Conservation (phyloP, 441 rosid genomes). For the Populus hybrid region DNA sequence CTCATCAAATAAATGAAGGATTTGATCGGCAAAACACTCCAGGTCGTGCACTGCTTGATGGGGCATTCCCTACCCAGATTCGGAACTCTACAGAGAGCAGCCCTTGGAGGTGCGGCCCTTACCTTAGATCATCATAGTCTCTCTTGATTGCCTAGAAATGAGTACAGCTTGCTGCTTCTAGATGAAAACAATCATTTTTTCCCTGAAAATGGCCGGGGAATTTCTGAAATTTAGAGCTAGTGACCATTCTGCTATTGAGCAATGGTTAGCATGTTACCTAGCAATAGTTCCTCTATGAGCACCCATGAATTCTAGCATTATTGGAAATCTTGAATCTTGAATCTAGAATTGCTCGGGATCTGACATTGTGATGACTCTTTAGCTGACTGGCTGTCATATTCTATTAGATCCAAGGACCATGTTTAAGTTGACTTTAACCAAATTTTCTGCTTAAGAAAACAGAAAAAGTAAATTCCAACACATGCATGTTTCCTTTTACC, state of each 20-base stretch:
- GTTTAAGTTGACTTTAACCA: neutral
- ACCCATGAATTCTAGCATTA: neutral
- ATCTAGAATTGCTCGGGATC: neutral
- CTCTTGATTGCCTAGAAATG: constrained; percentile 13
- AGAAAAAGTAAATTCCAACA: neutral
- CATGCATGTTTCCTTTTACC: neutral
- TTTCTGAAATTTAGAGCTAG: neutral
- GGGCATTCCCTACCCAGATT: constrained; percentile 62
- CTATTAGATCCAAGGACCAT: neutral
- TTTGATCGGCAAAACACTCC: constrained; percentile 59
- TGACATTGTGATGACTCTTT: neutral
- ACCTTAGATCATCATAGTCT: constrained; percentile 12
- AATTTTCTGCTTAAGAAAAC: neutral
- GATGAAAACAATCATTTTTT: neutral
- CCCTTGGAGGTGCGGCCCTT: constrained; percentile 72
- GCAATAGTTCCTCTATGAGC: neutral
- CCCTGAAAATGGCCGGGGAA: too few species aligned
- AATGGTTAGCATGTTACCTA: neutral
- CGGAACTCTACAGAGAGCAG: constrained; percentile 61
- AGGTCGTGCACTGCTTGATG: constrained; percentile 50
- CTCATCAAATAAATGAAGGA: constrained; percentile 63
- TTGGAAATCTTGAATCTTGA: neutral
- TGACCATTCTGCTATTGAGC: neutral
- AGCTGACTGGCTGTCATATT: neutral
- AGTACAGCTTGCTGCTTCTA: constrained; percentile 1